Evolutionary conservation across 2,329 filamentous ascomycete genomes (phyloP).

Genomic region (Fusarium sp.): DNA sequence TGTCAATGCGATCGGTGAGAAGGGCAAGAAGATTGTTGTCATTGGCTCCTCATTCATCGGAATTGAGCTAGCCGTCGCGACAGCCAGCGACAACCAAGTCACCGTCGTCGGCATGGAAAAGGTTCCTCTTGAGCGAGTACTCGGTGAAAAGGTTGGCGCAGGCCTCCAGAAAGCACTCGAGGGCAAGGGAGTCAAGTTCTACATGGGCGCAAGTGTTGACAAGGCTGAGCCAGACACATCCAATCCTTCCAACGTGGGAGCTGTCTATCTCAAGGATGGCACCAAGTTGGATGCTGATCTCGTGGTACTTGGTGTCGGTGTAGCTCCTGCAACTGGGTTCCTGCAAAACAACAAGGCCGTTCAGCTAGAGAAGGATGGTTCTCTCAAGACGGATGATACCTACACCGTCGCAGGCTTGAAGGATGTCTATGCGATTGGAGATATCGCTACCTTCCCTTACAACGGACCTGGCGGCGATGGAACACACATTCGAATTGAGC

Average conservation of each 20-base stretch:
- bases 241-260: slow-evolving; percentile 79
- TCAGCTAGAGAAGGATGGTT: slow-evolving; percentile 85
- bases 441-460: slow-evolving; percentile 96
- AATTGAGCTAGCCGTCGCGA: slow-evolving; percentile 94
- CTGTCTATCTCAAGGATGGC: slow-evolving; percentile 86
- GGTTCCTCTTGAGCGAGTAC: slow-evolving; percentile 85
- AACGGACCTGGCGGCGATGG: slow-evolving; percentile 87
- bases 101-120: slow-evolving; percentile 90
- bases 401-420: slow-evolving; percentile 82
- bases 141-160: slow-evolving; percentile 83
- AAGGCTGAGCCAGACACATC: slow-evolving; percentile 80
- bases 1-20: slow-evolving; percentile 80
- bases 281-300: slow-evolving; percentile 87
- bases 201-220: slow-evolving; percentile 83
- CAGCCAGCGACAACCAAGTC: slow-evolving; percentile 82
- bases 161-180: slow-evolving; percentile 85
- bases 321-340: slow-evolving; percentile 86
- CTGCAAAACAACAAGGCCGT: slow-evolving; percentile 78
- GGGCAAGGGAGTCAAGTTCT: slow-evolving; percentile 89
- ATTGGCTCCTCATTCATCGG: slow-evolving; percentile 97
- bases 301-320: slow-evolving; percentile 91
- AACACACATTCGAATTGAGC: slow-evolving; percentile 84
- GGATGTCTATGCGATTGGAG: slow-evolving; percentile 92
- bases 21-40: slow-evolving; percentile 91
- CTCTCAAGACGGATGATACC: slow-evolving; percentile 81